Conservation (phyloP, 768 basidiomycete genomes). For the Sistotremastrum suecicum region DNA sequence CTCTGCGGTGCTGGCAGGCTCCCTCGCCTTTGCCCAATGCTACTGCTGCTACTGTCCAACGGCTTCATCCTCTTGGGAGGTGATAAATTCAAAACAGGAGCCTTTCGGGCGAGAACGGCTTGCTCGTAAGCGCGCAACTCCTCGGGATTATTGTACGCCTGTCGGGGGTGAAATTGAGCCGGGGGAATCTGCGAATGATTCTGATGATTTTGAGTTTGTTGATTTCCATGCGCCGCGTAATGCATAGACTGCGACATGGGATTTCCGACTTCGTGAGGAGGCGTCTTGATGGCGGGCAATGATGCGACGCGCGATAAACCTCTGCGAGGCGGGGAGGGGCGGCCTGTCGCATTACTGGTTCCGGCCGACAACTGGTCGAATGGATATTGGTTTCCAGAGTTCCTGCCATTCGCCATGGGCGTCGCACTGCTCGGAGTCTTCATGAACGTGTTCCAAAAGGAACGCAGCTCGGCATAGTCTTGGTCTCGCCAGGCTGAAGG, state of each 20-base stretch:
- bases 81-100: constrained; percentile 44
- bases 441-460: constrained; percentile 67
- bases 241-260: constrained; percentile 2
- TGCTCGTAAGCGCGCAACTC: constrained; percentile 63
- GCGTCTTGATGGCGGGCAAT: constrained; percentile 57
- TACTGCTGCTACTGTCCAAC: too few relatives aligned
- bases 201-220: too few relatives aligned
- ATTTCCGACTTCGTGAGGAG: constrained; percentile 20
- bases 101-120: constrained; percentile 55
- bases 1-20: too few relatives aligned
- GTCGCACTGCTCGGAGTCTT: constrained; percentile 42
- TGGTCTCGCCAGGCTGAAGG: constrained; percentile 19
- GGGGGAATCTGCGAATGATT: too few relatives aligned
- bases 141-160: constrained; percentile 24
- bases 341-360: constrained; percentile 7
- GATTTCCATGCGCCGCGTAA: too few relatives aligned
- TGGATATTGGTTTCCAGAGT: neutral
- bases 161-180: constrained; percentile 2
- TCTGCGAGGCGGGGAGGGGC: neutral
- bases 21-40: too few relatives aligned
- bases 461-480: constrained; percentile 38
- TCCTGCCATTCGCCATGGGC: neutral
- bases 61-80: constrained; percentile 10
- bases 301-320: constrained; percentile 46
- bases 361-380: neutral